phyloP scores from a whole-genome alignment of 306 rosid genomes.

The Vigna nakashimae region DNA sequence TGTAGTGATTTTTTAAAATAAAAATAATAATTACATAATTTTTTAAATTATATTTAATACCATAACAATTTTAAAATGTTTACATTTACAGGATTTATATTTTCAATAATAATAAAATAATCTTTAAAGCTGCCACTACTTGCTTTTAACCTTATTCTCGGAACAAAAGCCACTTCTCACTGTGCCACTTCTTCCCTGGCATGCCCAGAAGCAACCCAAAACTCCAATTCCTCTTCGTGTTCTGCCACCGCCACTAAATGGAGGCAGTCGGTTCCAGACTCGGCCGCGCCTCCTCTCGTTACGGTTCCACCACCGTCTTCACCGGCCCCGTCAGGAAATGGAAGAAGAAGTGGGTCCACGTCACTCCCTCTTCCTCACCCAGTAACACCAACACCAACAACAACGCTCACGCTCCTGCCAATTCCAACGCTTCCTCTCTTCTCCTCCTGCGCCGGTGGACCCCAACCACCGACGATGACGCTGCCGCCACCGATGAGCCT shows the following conservation, averaged over 20 bases:
- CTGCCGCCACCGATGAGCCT: conserved; percentile 66
- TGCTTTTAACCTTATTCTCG: not conserved
- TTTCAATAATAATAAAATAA: too few relatives aligned
- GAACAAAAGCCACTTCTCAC: not conserved
- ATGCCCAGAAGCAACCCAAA: not conserved
- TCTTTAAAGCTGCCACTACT: not conserved
- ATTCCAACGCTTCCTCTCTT: conserved; percentile 50
- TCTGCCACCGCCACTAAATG: conserved; percentile 50
- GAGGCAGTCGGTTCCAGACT: conserved; percentile 88
- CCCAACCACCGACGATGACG: conserved; percentile 51
- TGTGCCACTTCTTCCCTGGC: conserved; percentile 3
- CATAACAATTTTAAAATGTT: too few relatives aligned
- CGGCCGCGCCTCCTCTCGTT: conserved; percentile 91
- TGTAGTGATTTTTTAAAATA: too few relatives aligned
- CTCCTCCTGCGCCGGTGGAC: conserved; percentile 98
- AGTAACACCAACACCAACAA: not conserved
- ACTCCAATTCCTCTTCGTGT: conserved; percentile 8
- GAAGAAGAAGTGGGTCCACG: conserved; percentile 97
- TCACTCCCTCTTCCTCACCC: conserved; percentile 54
- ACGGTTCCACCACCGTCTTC: conserved; percentile 89
- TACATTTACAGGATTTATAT: too few relatives aligned
- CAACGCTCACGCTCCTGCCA: conserved; percentile 40
- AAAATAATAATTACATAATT: too few relatives aligned
- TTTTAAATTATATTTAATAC: too few relatives aligned
- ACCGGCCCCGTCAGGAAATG: conserved; percentile 94